Evolutionary conservation across 208 protist genomes (phyloP), one percentile per base, ranked within the genome.

Genomic region (Acanthamoeba polyphaga): DNA sequence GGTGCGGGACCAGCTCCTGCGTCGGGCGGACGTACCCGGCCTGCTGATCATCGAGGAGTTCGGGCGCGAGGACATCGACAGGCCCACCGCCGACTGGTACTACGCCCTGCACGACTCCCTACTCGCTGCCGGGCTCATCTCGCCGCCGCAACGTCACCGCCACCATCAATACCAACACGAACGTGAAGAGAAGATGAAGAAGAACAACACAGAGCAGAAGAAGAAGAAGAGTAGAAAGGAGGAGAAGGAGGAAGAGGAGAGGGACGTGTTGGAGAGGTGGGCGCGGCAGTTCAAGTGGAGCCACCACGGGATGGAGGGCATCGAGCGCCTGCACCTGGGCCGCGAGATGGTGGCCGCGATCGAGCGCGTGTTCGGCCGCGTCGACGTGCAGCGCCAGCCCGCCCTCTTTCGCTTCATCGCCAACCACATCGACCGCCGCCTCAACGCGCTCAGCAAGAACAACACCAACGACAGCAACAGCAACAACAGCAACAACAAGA

Each of bases 341-440:
- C 80, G 27, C n/a, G 80, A 58, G 80, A 89, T 89, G 80, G 80
- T 89, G 29, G 22, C 80, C 12, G 80, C 80, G n/a, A 89, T 89
- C 80, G 32, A 89, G 80, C 49, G 53, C 12, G 80, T 89, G 29
- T 89, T 89, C 51, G 80, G 80, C 15, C 49, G 51, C 51, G 29
- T 89, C 17, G n/a, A 43, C 8, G 80, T 89, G 22, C 51, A 89
- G 53, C 80, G 80, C 51, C 22, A 34, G n/a, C 51, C 80, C 13
- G 51, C 66, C 13, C 51, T 89, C 9, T 89, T 89, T 53, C 80
- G 80, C 80, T 89, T 89, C 80, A 64, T 89, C 51, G 80, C 80
- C 53, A 89, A 89, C 80, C 80, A 89, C 32, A 29, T 89, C 5
- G 80, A 89, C 53, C 80, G 80, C 80, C 24, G 51, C 1, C 27